These are phyloP conservation scores for Penicillium fuscoglaucum DNA, from an alignment of 2,329 filamentous ascomycete genomes.

Conservation along the genomic window DNA sequence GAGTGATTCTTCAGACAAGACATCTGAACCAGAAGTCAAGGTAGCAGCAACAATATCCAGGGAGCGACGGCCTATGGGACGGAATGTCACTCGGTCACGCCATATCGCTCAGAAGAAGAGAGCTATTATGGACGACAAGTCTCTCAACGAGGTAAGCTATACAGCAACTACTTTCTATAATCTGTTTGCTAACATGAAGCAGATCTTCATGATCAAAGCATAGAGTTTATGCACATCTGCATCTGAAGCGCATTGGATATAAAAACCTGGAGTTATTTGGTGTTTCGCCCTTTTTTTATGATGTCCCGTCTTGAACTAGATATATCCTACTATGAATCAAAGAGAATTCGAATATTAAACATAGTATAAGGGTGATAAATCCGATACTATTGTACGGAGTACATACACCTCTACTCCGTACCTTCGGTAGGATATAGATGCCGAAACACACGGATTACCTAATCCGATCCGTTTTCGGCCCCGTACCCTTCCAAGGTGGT, in stretches of 20 bases:
- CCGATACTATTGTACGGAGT: background rate
- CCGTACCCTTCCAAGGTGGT: background rate
- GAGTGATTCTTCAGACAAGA: slow-evolving; percentile 28
- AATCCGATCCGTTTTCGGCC: background rate
- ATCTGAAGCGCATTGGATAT: slow-evolving; percentile 13
- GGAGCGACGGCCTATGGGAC: slow-evolving; percentile 53
- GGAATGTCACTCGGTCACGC: slow-evolving; percentile 73
- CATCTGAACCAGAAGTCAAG: background rate
- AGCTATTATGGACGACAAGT: slow-evolving; percentile 76
- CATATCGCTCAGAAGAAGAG: slow-evolving; percentile 87
- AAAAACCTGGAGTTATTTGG: slow-evolving; percentile 6
- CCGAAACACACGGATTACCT: background rate
- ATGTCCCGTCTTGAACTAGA: background rate
- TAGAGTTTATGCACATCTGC: slow-evolving; percentile 12
- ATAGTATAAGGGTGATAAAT: background rate
- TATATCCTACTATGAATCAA: slow-evolving; percentile 10
- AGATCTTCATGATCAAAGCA: slow-evolving; percentile 32
- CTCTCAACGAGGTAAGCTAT: slow-evolving; percentile 74
- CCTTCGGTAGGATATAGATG: no score
- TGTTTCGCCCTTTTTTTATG: background rate
- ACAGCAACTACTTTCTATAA: background rate
- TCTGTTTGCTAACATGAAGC: slow-evolving; percentile 5
- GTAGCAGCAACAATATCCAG: slow-evolving; percentile 49
- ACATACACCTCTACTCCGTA: no score
- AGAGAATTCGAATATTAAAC: background rate